A percentile compares a stretch with the other conserved stretches of the same genome.
phyloP scores from a whole-genome alignment of 345 rosid genomes.

The Rhizophora apiculata region DNA sequence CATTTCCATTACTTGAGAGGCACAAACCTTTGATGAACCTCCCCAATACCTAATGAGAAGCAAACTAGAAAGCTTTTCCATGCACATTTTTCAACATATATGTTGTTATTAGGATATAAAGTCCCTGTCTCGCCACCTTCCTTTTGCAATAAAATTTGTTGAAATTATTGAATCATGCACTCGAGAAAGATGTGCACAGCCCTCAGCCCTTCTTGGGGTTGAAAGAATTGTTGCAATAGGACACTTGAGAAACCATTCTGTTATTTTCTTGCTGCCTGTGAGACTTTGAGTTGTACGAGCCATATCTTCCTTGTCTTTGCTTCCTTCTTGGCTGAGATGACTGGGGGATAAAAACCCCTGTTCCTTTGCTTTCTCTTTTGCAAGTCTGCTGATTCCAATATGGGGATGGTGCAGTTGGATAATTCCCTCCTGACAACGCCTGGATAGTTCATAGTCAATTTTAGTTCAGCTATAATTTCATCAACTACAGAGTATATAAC shows the following conservation, averaged over 20 bases:
- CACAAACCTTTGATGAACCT: slow-evolving; percentile 19
- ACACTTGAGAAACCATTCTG: slow-evolving; percentile 34
- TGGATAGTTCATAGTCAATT: slow-evolving; percentile 22
- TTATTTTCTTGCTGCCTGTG: slow-evolving; percentile 38
- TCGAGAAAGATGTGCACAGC: not conserved
- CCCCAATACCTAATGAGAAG: slow-evolving; percentile 4
- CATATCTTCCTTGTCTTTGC: slow-evolving; percentile 55
- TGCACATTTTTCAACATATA: slow-evolving; percentile 22
- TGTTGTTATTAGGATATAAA: slow-evolving; percentile 1
- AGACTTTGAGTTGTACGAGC: slow-evolving; percentile 45
- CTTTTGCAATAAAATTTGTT: slow-evolving; percentile 17
- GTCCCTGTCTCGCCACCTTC: slow-evolving; percentile 13
- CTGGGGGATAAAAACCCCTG: slow-evolving; percentile 84
- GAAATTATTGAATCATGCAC: slow-evolving; percentile 7
- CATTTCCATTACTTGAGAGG: slow-evolving; percentile 23
- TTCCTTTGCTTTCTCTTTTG: slow-evolving; percentile 75
- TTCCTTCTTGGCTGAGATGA: slow-evolving; percentile 68
- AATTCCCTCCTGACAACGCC: slow-evolving; percentile 43
- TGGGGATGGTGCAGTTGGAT: slow-evolving; percentile 45
- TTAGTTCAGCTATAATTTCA: not conserved
- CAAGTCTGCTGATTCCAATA: slow-evolving; percentile 40
- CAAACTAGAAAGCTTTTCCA: slow-evolving; percentile 10
- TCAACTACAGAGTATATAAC: not conserved
- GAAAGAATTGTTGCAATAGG: slow-evolving; percentile 30
- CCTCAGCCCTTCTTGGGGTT: slow-evolving; percentile 37